Percentiles rank a stretch among this genome's conserved stretches.
These are phyloP conservation scores for Aurinia saxatilis DNA, from an alignment of 345 rosid species.

Conservation along the genomic window DNA sequence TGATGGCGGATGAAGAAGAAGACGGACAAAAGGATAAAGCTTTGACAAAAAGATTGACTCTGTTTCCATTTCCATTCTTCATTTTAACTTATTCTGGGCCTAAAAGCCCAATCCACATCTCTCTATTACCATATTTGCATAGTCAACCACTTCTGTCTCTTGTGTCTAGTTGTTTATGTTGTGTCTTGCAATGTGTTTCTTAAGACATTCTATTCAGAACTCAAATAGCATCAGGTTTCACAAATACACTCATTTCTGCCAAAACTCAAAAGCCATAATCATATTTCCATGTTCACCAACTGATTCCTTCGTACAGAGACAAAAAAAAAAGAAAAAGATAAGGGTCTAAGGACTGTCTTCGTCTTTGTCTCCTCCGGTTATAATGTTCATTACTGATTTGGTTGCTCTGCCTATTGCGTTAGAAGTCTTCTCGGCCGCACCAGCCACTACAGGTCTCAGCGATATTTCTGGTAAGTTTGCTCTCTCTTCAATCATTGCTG, in stretches of 20 bases:
- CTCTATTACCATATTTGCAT: background rate
- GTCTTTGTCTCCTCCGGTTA: conserved; percentile 43
- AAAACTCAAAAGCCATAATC: background rate
- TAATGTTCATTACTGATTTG: conserved; percentile 54
- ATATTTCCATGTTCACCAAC: conserved; percentile 4
- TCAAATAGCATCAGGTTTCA: no score
- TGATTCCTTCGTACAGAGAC: background rate
- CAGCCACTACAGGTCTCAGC: conserved; percentile 64
- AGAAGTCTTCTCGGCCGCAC: conserved; percentile 81
- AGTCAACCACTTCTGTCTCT: background rate
- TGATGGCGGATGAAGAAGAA: conserved; percentile 33
- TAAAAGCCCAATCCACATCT: conserved; percentile 4
- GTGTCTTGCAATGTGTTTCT: no score
- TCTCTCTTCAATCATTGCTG: conserved; percentile 91
- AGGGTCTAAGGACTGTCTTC: conserved; percentile 5
- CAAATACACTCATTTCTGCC: background rate
- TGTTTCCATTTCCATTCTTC: background rate
- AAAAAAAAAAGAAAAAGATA: background rate
- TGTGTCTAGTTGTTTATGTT: no score
- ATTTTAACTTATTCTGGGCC: conserved; percentile 9
- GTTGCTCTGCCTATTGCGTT: conserved; percentile 74
- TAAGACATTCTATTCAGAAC: no score
- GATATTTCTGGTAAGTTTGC: conserved; percentile 79
- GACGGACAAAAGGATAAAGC: conserved; percentile 25
- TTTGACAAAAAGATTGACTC: conserved; percentile 2